These are phyloP conservation scores for Trypanosoma congolense DNA, from an alignment of 208 protist genomes.

Conservation along the genomic window DNA sequence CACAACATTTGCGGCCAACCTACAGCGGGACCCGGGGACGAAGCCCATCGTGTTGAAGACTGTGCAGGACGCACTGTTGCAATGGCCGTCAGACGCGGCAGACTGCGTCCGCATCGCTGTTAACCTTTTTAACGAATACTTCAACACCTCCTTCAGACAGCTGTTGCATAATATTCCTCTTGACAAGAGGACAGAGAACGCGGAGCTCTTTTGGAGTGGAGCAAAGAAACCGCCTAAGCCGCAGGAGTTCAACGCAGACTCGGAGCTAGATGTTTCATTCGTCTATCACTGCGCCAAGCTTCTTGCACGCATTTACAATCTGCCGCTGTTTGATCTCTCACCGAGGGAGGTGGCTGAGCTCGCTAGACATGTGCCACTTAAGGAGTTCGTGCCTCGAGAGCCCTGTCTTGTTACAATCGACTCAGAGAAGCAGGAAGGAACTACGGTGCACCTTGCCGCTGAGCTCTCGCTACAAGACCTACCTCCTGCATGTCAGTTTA, in stretches of 20 bases:
- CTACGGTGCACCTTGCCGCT: conserved; percentile 19
- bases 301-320: conserved; percentile 56
- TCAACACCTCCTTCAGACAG: conserved; percentile 94
- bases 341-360: conserved; percentile 33
- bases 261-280: conserved; percentile 61
- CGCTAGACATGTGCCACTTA: conserved; percentile 41
- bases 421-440: conserved; percentile 44
- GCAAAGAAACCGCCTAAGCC: conserved; percentile 87
- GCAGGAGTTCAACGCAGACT: conserved; percentile 52
- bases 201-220: conserved; percentile 90
- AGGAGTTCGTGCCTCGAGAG: conserved; percentile 59
- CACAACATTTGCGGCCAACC: conserved; percentile 40
- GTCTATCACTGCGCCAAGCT: conserved; percentile 79
- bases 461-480: conserved; percentile 43
- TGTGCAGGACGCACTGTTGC: conserved; percentile 66
- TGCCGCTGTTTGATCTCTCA: conserved; percentile 34
- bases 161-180: conserved; percentile 97
- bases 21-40: conserved; percentile 73
- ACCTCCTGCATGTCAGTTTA: conserved; percentile 37
- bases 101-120: conserved; percentile 95
- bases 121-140: conserved; percentile 94
- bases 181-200: conserved; percentile 91
- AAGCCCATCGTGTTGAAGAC: conserved; percentile 54
- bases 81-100: conserved; percentile 76
- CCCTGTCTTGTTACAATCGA: conserved; percentile 75